Conservation (phyloP, 129 eudicot genomes). For the Dittrichia graveolens region DNA sequence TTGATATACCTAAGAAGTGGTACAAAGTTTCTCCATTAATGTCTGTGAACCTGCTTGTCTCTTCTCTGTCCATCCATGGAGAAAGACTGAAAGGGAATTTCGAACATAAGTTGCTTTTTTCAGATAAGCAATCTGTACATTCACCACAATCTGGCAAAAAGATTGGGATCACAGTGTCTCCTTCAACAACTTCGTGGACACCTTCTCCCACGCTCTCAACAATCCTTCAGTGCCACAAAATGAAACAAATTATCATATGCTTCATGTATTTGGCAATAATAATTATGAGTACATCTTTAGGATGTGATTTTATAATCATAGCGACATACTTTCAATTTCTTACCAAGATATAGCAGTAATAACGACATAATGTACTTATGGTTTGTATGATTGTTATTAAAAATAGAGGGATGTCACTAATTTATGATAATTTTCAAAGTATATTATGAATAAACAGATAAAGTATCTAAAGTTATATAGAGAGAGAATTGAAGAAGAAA, state of each 20-base stretch:
- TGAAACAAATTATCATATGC: constrained; percentile 15
- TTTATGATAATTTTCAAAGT: too few relatives aligned
- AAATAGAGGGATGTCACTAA: too few relatives aligned
- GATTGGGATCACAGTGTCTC: constrained; percentile 74
- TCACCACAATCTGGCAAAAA: constrained; percentile 78
- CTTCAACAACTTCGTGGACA: constrained; percentile 61
- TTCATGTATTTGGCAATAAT: not conserved
- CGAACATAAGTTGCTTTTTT: constrained; percentile 81
- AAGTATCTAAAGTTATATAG: too few relatives aligned
- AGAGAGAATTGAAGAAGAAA: too few relatives aligned
- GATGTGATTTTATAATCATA: not conserved
- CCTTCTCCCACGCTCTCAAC: constrained; percentile 87
- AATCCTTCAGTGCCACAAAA: constrained; percentile 46
- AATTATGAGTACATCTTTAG: not conserved
- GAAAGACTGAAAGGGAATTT: constrained; percentile 57
- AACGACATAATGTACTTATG: too few relatives aligned
- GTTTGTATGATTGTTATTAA: too few relatives aligned
- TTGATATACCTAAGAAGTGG: constrained; percentile 68
- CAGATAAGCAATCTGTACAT: constrained; percentile 70
- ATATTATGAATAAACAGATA: too few relatives aligned
- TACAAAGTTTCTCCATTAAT: constrained; percentile 70
- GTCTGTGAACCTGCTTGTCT: constrained; percentile 84
- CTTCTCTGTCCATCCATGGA: constrained; percentile 76
- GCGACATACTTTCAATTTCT: too few relatives aligned
- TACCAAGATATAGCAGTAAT: too few relatives aligned